Conservation (phyloP, 179 eudicot genomes). For the Vitellaria paradoxa region DNA sequence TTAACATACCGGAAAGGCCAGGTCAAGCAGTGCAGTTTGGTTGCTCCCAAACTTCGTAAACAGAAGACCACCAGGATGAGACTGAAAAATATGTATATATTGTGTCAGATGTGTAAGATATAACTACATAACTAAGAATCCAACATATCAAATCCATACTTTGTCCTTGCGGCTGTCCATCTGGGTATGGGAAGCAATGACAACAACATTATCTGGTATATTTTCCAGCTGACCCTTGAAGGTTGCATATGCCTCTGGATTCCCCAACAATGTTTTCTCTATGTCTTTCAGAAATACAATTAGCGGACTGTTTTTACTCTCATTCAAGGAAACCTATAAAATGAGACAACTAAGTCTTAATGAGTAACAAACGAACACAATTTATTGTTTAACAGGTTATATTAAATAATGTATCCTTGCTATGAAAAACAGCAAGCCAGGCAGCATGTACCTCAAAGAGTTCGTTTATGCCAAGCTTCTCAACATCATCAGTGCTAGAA, state of each 20-base stretch:
- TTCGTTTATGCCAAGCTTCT: slow-evolving; percentile 77
- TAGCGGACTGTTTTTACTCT: slow-evolving; percentile 60
- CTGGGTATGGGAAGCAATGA: slow-evolving; percentile 84
- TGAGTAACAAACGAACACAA: neutral
- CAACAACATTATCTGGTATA: slow-evolving; percentile 69
- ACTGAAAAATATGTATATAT: slow-evolving; percentile 38
- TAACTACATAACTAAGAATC: neutral
- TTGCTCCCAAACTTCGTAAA: slow-evolving; percentile 90
- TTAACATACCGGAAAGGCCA: slow-evolving; percentile 74
- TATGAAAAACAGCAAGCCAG: neutral
- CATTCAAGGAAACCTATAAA: slow-evolving; percentile 66
- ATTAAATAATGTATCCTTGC: neutral
- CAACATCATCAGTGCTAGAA: slow-evolving; percentile 60
- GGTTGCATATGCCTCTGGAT: slow-evolving; percentile 62
- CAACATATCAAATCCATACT: slow-evolving; percentile 38
- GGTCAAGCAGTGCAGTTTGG: slow-evolving; percentile 81
- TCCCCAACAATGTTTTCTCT: slow-evolving; percentile 76
- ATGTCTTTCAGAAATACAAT: slow-evolving; percentile 77
- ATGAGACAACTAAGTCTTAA: slow-evolving; percentile 4
- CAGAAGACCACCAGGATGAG: slow-evolving; percentile 81
- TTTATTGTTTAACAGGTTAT: neutral
- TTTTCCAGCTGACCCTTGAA: slow-evolving; percentile 68
- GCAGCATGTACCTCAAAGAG: slow-evolving; percentile 71
- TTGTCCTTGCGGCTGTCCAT: slow-evolving; percentile 86
- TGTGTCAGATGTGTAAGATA: neutral